Evolutionary conservation across 805 yeast genomes (phyloP).

Genomic region (Jamesozyma piceae): DNA sequence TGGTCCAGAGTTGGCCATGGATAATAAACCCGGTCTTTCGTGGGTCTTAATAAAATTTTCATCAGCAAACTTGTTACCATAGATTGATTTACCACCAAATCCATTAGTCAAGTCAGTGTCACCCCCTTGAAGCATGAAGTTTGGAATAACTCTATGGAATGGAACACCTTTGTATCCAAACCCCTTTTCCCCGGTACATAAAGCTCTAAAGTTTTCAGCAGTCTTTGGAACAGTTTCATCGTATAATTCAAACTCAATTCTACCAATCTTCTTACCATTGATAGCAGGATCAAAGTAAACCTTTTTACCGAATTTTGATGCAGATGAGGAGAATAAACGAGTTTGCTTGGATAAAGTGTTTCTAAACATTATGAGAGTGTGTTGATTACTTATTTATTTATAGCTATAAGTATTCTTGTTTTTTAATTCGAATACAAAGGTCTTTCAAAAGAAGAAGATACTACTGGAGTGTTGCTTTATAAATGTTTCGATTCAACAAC

Average conservation of each 20-base stretch:
- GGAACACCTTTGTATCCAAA: constrained; percentile 76
- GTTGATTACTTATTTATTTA: too few relatives aligned
- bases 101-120: constrained; percentile 83
- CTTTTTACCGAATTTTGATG: constrained; percentile 41
- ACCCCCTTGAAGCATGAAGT: constrained; percentile 96
- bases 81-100: constrained; percentile 85
- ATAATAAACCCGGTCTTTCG: constrained; percentile 70
- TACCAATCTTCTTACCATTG: constrained; percentile 37
- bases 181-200: constrained; percentile 84
- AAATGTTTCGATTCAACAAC: too few relatives aligned
- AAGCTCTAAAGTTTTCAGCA: constrained; percentile 70
- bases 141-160: constrained; percentile 91
- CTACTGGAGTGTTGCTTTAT: too few relatives aligned
- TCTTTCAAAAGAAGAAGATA: too few relatives aligned
- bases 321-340: constrained; percentile 44
- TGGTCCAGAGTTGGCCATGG: constrained; percentile 92
- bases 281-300: constrained; percentile 50
- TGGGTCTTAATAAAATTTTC: constrained; percentile 64
- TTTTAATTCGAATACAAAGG: too few relatives aligned
- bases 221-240: constrained; percentile 57
- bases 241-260: constrained; percentile 30
- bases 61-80: constrained; percentile 54
- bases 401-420: too few relatives aligned
- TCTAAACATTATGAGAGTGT: constrained; percentile 16
- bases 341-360: constrained; percentile 17